Evolutionary conservation across 768 basidiomycete genomes (phyloP).

Genomic region (Galerina marginata): DNA sequence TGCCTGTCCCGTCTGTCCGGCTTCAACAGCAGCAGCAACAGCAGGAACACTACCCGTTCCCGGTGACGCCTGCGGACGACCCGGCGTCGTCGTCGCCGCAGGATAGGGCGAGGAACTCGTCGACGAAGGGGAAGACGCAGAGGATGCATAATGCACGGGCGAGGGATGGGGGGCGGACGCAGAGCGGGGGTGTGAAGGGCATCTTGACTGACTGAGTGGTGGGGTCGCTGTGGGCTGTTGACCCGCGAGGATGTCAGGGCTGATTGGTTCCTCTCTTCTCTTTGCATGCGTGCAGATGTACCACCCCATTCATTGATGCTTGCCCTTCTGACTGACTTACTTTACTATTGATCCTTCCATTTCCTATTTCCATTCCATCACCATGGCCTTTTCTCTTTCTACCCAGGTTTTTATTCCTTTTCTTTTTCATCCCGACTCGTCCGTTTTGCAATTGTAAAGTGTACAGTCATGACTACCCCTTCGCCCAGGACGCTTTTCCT

Average conservation of each 20-base stretch:
- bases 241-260: no score
- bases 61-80: conserved; percentile 51
- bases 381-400: neutral
- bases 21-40: conserved; percentile 23
- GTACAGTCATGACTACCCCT: neutral
- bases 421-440: neutral
- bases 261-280: neutral
- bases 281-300: neutral
- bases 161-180: conserved; percentile 81
- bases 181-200: conserved; percentile 86
- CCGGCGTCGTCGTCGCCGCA: conserved; percentile 15
- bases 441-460: neutral
- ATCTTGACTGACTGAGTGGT: conserved; percentile 49
- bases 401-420: conserved; percentile 1
- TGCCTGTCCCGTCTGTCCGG: conserved; percentile 49
- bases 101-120: conserved; percentile 27
- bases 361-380: neutral
- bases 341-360: neutral
- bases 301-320: no score
- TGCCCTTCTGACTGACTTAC: no score
- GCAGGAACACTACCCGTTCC: conserved; percentile 67
- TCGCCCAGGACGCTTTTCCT: no score
- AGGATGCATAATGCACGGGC: conserved; percentile 78
- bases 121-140: conserved; percentile 28
- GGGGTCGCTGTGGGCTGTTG: neutral